phyloP scores from a whole-genome alignment of 805 yeast species.

The Osmozyma mogii region DNA sequence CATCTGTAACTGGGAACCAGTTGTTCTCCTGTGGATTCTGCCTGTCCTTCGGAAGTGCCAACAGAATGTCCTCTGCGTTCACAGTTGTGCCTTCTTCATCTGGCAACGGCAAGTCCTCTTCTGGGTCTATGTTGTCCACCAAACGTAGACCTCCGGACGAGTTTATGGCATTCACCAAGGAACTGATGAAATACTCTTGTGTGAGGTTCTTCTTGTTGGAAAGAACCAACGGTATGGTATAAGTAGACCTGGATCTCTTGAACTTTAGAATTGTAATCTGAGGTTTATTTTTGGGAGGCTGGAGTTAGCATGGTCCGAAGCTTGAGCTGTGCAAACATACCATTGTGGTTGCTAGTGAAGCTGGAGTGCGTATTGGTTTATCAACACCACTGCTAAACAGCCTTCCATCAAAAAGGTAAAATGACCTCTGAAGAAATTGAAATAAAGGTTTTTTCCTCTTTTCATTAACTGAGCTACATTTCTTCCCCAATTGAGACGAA shows the following conservation, averaged over 20 bases:
- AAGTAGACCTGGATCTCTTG: conserved; percentile 25
- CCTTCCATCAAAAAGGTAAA: too few species aligned
- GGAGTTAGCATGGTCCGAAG: conserved; percentile 2
- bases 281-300: conserved; percentile 18
- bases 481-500: too few species aligned
- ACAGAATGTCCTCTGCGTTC: conserved; percentile 17
- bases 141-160: conserved; percentile 41
- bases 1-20: conserved; percentile 27
- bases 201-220: conserved; percentile 11
- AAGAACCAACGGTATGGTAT: conserved; percentile 20
- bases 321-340: neutral
- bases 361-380: too few species aligned
- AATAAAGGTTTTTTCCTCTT: too few species aligned
- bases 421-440: too few species aligned
- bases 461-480: too few species aligned
- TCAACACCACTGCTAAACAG: too few species aligned
- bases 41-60: conserved; percentile 37
- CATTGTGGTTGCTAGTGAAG: too few species aligned
- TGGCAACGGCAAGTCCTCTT: conserved; percentile 7
- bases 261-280: conserved; percentile 26
- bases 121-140: conserved; percentile 18
- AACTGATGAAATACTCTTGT: conserved; percentile 12
- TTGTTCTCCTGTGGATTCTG: conserved; percentile 25
- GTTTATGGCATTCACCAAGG: conserved; percentile 32
- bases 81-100: conserved; percentile 6